Conservation (phyloP, 176 grass and related monocot species). For the Zoysia japonica region DNA sequence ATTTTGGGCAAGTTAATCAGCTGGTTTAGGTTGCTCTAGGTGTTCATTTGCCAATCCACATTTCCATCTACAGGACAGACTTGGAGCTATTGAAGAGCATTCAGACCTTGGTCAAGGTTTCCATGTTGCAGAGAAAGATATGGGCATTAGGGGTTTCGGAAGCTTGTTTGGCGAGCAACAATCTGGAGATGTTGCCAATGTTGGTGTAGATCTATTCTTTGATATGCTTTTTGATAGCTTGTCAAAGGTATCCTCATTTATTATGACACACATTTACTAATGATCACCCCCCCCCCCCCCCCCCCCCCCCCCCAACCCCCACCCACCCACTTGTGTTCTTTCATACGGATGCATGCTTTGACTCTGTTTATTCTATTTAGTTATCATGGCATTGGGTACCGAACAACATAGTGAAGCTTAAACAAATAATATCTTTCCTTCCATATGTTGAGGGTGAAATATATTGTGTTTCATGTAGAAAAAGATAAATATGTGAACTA, state of each 20-base stretch:
- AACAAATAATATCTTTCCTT: conserved; percentile 5
- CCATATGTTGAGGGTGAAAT: not conserved
- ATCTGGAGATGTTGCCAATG: conserved; percentile 96
- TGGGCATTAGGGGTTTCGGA: conserved; percentile 92
- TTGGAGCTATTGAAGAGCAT: conserved; percentile 87
- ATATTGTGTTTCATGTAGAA: not conserved
- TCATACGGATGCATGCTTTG: conserved; percentile 8
- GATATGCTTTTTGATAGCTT: conserved; percentile 99
- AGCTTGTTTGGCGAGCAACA: conserved; percentile 98
- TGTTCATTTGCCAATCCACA: conserved; percentile 25
- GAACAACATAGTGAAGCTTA: conserved; percentile 21
- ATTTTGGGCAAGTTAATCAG: not conserved
- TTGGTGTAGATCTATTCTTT: conserved; percentile 93
- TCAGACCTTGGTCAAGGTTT: conserved; percentile 90
- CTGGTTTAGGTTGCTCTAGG: not conserved
- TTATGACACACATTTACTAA: conserved; percentile 2
- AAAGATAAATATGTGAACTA: conserved; percentile 15
- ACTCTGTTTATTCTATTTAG: not conserved
- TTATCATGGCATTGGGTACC: conserved; percentile 2
- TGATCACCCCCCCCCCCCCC: not conserved
- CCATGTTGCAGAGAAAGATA: conserved; percentile 94
- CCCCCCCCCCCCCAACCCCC: too few relatives aligned
- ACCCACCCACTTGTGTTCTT: not conserved
- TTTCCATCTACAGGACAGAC: conserved; percentile 68
- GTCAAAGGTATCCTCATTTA: conserved; percentile 64